Percentiles rank a stretch among this genome's conserved stretches.
phyloP scores from a whole-genome alignment of 2,329 filamentous ascomycete species.

The Zarea fungicola region DNA sequence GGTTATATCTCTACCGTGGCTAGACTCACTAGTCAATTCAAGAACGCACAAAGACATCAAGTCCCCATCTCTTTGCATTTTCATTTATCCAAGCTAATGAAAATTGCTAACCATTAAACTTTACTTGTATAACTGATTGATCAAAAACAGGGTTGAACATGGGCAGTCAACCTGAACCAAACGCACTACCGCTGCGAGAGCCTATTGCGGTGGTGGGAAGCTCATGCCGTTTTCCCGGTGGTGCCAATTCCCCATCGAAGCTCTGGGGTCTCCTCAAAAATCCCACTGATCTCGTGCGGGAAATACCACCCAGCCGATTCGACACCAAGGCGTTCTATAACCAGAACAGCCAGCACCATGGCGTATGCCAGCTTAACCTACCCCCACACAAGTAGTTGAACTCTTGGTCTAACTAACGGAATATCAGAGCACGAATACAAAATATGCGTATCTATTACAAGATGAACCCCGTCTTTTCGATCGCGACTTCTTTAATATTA shows the following conservation, averaged over 20 bases:
- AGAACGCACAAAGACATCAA: too few relatives aligned
- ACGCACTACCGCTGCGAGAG: too few relatives aligned
- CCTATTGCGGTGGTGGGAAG: constrained; percentile 38
- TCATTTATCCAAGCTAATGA: too few relatives aligned
- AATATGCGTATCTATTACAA: constrained; percentile 14
- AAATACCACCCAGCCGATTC: constrained; percentile 22
- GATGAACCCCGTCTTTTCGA: constrained; percentile 19
- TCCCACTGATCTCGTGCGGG: constrained; percentile 16
- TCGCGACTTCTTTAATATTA: constrained; percentile 28
- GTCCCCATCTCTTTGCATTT: too few relatives aligned
- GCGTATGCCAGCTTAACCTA: not conserved
- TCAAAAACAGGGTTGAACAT: too few relatives aligned
- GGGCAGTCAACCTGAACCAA: too few relatives aligned
- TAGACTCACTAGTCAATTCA: too few relatives aligned
- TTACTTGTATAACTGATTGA: too few relatives aligned
- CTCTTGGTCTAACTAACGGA: not conserved
- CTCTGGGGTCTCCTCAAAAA: constrained; percentile 30
- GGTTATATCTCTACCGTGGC: too few relatives aligned
- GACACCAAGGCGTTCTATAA: constrained; percentile 21
- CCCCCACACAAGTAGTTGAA: not conserved
- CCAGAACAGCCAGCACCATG: constrained; percentile 16
- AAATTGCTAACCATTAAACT: too few relatives aligned
- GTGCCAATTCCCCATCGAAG: constrained; percentile 26
- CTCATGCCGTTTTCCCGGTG: constrained; percentile 35
- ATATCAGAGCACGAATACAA: constrained; percentile 14